Evolutionary conservation across 2,329 filamentous ascomycete genomes (phyloP).

Genomic region (Hymenoscyphus linearis): DNA sequence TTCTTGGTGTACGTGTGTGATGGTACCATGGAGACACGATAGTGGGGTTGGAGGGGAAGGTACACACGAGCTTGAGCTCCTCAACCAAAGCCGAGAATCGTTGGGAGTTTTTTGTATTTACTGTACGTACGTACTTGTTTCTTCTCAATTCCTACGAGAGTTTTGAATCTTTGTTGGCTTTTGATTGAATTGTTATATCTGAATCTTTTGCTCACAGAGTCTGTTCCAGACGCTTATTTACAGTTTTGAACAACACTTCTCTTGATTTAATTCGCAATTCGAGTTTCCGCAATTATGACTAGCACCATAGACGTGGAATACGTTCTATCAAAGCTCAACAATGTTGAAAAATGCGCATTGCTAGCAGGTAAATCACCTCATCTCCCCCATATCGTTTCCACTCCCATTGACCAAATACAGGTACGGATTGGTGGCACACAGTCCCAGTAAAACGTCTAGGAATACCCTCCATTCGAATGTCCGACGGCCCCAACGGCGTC

Average conservation of each 20-base stretch:
- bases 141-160: not conserved
- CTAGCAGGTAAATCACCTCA: constrained; percentile 38
- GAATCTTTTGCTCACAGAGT: not conserved
- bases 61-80: not conserved
- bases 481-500: constrained; percentile 34
- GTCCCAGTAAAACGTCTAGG: constrained; percentile 16
- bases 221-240: not conserved
- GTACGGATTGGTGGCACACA: constrained; percentile 32
- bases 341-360: constrained; percentile 48
- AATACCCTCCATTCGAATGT: constrained; percentile 32
- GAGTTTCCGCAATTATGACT: constrained; percentile 33
- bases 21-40: not conserved
- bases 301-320: constrained; percentile 50
- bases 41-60: constrained; percentile 4
- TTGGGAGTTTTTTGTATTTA: not conserved
- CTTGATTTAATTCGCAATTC: not conserved
- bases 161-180: not conserved
- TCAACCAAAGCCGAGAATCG: not conserved
- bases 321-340: constrained; percentile 47
- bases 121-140: not conserved
- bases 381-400: not conserved
- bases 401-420: constrained; percentile 12
- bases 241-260: not conserved
- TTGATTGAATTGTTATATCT: not conserved
- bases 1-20: constrained; percentile 1